Conservation (phyloP, 441 rosid species). For the Populus trichocarpa region DNA sequence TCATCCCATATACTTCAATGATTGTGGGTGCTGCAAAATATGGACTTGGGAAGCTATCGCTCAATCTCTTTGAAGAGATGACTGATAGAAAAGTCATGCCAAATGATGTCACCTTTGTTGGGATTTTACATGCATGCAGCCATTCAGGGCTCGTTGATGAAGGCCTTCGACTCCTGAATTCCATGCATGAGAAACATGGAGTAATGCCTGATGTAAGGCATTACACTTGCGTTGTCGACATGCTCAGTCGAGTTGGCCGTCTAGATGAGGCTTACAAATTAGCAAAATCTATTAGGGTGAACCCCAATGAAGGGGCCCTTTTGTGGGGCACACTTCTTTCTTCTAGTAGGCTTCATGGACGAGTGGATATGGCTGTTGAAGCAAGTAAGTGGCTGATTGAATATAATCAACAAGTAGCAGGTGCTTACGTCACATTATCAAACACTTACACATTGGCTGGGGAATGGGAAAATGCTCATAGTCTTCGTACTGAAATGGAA, state of each 20-base stretch:
- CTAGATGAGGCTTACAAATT: constrained; percentile 63
- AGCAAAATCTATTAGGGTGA: constrained; percentile 44
- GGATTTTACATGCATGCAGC: constrained; percentile 72
- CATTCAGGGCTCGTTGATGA: constrained; percentile 70
- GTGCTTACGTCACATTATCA: constrained; percentile 64
- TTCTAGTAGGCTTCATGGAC: constrained; percentile 67
- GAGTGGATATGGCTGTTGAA: constrained; percentile 66
- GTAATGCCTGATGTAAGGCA: constrained; percentile 57
- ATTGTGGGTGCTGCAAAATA: constrained; percentile 70
- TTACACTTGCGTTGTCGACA: constrained; percentile 69
- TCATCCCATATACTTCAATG: constrained; percentile 72
- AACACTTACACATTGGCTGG: constrained; percentile 59
- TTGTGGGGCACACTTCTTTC: constrained; percentile 81
- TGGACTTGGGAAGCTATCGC: constrained; percentile 57
- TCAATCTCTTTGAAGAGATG: constrained; percentile 67
- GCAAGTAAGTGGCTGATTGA: constrained; percentile 52
- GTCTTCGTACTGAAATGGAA: constrained; percentile 57
- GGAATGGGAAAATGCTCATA: constrained; percentile 55
- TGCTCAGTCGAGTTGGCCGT: constrained; percentile 70
- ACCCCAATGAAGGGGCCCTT: constrained; percentile 49
- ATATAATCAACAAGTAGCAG: constrained; percentile 55
- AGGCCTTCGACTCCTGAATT: constrained; percentile 49
- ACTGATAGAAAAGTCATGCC: constrained; percentile 51
- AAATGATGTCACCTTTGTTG: constrained; percentile 64
- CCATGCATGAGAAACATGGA: constrained; percentile 48